Evolutionary conservation across 805 yeast genomes (phyloP), one percentile per base, ranked within the genome.

Genomic region (Tetrapisispora namnaoensis): DNA sequence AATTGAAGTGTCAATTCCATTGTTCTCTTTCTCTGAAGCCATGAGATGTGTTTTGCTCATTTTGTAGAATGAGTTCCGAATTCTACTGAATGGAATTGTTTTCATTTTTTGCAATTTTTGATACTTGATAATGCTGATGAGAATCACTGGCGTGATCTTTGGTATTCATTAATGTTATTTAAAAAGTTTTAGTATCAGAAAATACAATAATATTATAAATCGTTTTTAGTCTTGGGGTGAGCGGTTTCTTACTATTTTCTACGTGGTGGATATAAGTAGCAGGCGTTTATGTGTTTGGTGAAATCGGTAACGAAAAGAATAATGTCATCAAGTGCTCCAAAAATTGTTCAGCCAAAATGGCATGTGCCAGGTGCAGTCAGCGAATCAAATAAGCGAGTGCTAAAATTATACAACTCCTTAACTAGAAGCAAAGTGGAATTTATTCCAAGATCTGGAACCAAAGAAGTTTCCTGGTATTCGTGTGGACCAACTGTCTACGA

Each of bases 401-500:
- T 90, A 56, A 82, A 80, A 59, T 64, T 90, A 41, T 88, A 78
- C 75, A 90, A 90, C 70, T 78, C 95, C 5, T 73, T 91, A 57
- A 91, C 98, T 3, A 75, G 95, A 58, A 67, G 79, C 32, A 91
- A 91, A 62, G 86, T 79, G 37, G 83, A 74, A 49, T 91, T 93
- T 59, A 66, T 80, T n/a, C 95, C 98, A 2, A 68, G 72, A 49
- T 69, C 72, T 27, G 77, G 78, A 2, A 63, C 62, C 35, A 77
- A 78, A 51, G 77, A 76, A 51, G 85, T 93, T 45, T 77, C 89
- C 0, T 93, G 99, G 99, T 93, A 93, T 71, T 86, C 89, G 50
- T 93, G 99, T 76, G 99, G 99, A 6, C 99, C 99, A 13, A 93
- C 99, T 0, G 99, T 93, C 16, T 93, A 93, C 63, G 96, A 93